phyloP scores from a whole-genome alignment of 129 eudicot genomes.

The Sambucus nigra region DNA sequence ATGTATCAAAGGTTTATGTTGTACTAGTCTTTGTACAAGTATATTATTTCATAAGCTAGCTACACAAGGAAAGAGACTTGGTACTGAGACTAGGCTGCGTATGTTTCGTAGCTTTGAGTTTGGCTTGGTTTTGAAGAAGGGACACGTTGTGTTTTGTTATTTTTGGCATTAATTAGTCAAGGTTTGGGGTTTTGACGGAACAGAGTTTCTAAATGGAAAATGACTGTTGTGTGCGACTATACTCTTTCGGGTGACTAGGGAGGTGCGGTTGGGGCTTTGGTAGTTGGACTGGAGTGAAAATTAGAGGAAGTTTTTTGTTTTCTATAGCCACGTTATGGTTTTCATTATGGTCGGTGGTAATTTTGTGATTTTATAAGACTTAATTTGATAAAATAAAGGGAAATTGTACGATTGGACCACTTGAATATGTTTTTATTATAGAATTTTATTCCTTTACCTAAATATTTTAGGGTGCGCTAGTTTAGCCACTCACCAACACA shows the following conservation, averaged over 20 bases:
- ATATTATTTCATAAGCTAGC: background rate
- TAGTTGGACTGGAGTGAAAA: constrained; percentile 13
- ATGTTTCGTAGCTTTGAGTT: constrained; percentile 10
- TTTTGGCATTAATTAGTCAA: too few relatives aligned
- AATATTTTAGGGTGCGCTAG: too few relatives aligned
- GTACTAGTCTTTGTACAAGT: background rate
- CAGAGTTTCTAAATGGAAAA: constrained; percentile 38
- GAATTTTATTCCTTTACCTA: too few relatives aligned
- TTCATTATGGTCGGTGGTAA: too few relatives aligned
- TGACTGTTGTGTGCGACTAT: too few relatives aligned
- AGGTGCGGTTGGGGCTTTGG: too few relatives aligned
- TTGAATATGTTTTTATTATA: too few relatives aligned
- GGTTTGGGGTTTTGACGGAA: constrained; percentile 19
- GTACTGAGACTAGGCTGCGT: constrained; percentile 24
- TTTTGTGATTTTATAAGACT: too few relatives aligned
- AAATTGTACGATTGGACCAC: too few relatives aligned
- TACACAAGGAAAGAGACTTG: constrained; percentile 34
- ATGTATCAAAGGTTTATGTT: background rate
- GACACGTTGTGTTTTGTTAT: background rate
- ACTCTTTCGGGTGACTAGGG: background rate
- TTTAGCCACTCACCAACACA: too few relatives aligned
- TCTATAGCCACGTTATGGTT: too few relatives aligned
- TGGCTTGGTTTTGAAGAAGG: constrained; percentile 23
- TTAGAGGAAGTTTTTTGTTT: background rate
- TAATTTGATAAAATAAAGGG: too few relatives aligned